Evolutionary conservation across 1,284 basidiomycete genomes (phyloP), one percentile per base, ranked within the genome.

Genomic region (Fereydounia khargensis): DNA sequence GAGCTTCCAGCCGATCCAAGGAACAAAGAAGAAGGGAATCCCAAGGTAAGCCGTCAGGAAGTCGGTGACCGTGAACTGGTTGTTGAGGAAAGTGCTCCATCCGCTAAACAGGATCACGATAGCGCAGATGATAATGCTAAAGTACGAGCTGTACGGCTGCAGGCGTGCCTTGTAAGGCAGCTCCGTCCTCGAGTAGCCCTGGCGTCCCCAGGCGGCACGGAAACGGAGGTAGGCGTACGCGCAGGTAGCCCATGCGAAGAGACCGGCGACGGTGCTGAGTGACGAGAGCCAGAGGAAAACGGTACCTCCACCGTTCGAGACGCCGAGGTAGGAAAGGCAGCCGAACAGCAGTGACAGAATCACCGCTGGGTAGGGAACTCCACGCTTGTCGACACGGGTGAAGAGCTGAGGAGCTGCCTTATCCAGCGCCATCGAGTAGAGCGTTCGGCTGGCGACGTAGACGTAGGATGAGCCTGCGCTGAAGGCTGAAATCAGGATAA

Each of bases 231-330:
- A 89, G 5, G 86, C 84, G 35, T 86, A 50, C 68, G 85, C 84
- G 77, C 89, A 87, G 36, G 82, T 88, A 65, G 86, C 85, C 90
- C 90, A 94, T 9, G 87, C 88, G 78, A 88, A 80, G 37, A 87
- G 73, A 33, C 85, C 86, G 7, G 81, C 80, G 17, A 83, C 83
- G 8, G 85, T 82, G 6, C 80, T 84, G 39, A 87, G 77, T 68
- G 85, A 84, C 62, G 85, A 53, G 66, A 67, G 54, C 60, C 66
- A 76, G 39, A 71, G 77, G 76, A 74, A 94, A 89, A 31, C 89
- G 86, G 46, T 59, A 50, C 50, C 80, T n/a, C 62, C 49, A 21
- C 66, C 65, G 6, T 17, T 37, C 2, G 47, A 51, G 25, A 65
- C 82, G 30, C 71, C 78, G 76, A 84, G 80, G 78, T 82, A 92